Conservation (phyloP, 495 filamentous ascomycete genomes). For the Echria macrotheca region DNA sequence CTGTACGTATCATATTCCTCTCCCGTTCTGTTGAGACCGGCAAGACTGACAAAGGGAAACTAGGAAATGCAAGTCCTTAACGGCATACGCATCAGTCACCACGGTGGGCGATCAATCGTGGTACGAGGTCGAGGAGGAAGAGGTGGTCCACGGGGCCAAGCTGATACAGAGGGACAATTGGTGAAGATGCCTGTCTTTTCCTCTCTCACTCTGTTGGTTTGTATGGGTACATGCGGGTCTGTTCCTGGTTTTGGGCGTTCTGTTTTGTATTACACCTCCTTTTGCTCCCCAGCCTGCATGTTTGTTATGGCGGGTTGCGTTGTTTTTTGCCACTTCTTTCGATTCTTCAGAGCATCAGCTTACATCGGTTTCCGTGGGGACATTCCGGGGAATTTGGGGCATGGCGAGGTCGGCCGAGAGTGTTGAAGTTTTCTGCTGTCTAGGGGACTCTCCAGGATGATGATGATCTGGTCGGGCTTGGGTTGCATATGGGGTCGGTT, state of each 20-base stretch:
- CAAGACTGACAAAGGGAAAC: neutral
- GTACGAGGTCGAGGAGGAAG: conserved; percentile 29
- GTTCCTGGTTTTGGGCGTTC: neutral
- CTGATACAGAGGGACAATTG: conserved; percentile 25
- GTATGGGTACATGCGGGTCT: neutral
- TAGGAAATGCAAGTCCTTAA: conserved; percentile 33
- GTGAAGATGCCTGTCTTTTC: neutral
- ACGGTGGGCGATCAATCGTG: conserved; percentile 35
- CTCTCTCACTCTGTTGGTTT: neutral
- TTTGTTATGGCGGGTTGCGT: no score
- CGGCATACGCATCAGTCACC: conserved; percentile 33
- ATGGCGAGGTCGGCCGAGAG: no score
- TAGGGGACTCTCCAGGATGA: no score
- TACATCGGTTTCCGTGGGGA: no score
- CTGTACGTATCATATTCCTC: conserved; percentile 22
- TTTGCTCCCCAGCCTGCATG: no score
- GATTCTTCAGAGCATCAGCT: no score
- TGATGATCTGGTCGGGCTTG: neutral
- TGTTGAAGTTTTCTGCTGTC: no score
- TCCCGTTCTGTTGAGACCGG: neutral
- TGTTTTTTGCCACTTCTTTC: no score
- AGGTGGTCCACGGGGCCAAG: conserved; percentile 33
- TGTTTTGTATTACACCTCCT: neutral
- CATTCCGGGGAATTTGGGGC: no score
- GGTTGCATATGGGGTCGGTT: neutral